Evolutionary conservation across 306 rosid species (phyloP).

Genomic region (Casuarina cunninghamiana): DNA sequence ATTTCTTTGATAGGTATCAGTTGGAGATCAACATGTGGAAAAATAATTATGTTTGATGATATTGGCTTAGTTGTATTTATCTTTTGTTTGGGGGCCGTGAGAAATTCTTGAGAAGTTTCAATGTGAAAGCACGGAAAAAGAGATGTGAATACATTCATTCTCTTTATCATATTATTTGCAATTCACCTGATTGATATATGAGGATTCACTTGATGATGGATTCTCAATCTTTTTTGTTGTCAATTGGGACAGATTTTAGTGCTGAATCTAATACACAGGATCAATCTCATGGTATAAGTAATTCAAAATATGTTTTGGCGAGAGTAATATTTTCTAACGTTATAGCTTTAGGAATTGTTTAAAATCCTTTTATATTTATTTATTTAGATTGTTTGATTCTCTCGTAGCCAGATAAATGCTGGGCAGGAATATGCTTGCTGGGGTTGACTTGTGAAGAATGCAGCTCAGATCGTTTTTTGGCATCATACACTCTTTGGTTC

Average conservation of each 20-base stretch:
- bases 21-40: too few relatives aligned
- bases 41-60: background rate
- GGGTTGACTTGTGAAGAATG: slow-evolving; percentile 84
- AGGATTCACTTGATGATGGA: too few relatives aligned
- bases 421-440: slow-evolving; percentile 79
- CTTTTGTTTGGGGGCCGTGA: background rate
- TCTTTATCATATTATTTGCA: background rate
- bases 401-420: slow-evolving; percentile 87
- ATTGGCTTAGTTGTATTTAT: too few relatives aligned
- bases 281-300: background rate
- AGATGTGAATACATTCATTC: background rate
- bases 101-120: background rate
- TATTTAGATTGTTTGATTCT: slow-evolving; percentile 22
- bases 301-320: background rate
- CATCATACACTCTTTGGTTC: slow-evolving; percentile 71
- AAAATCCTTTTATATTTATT: slow-evolving; percentile 2
- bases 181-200: background rate
- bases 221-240: background rate
- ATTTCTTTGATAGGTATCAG: too few relatives aligned
- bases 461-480: slow-evolving; percentile 63
- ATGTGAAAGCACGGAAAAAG: background rate
- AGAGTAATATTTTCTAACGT: background rate
- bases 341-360: background rate
- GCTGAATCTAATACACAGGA: background rate
- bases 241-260: background rate